These are phyloP conservation scores for Thozetella sp. DNA, from an alignment of 495 filamentous ascomycete genomes.

Conservation along the genomic window DNA sequence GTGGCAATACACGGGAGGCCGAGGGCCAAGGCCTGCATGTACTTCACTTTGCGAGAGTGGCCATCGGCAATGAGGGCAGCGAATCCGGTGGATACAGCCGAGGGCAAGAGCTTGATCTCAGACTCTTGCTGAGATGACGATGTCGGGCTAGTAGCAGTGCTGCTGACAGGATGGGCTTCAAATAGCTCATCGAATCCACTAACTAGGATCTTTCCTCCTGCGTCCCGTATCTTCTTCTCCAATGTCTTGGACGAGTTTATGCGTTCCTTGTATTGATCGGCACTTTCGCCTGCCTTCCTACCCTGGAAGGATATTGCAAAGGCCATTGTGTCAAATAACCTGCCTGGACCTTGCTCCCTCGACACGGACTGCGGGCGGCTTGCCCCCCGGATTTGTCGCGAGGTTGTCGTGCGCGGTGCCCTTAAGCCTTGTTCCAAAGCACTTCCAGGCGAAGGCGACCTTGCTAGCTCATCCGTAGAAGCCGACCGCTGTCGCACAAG, in stretches of 20 bases:
- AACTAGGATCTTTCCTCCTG: slow-evolving; percentile 74
- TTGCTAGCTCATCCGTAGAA: slow-evolving; percentile 41
- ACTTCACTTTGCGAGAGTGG: slow-evolving; percentile 88
- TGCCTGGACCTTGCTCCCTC: slow-evolving; percentile 11
- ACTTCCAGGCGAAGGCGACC: slow-evolving; percentile 19
- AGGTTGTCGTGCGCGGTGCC: slow-evolving; percentile 12
- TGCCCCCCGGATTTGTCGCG: slow-evolving; percentile 12
- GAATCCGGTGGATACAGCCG: slow-evolving; percentile 67
- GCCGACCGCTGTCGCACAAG: slow-evolving; percentile 23
- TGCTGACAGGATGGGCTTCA: slow-evolving; percentile 41
- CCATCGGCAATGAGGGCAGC: slow-evolving; percentile 82
- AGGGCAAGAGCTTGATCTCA: slow-evolving; percentile 32
- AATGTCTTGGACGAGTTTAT: slow-evolving; percentile 41
- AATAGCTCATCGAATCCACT: slow-evolving; percentile 88
- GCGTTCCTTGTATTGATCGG: slow-evolving; percentile 48
- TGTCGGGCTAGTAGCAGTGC: slow-evolving; percentile 13
- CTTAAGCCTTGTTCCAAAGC: slow-evolving; percentile 31
- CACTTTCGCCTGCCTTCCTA: slow-evolving; percentile 49
- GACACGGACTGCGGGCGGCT: slow-evolving; percentile 4
- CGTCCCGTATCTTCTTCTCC: slow-evolving; percentile 44
- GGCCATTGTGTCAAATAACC: slow-evolving; percentile 73
- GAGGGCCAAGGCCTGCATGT: slow-evolving; percentile 92
- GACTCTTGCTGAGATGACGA: slow-evolving; percentile 17
- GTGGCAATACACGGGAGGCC: slow-evolving; percentile 81
- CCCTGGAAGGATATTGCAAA: slow-evolving; percentile 74